Conservation (phyloP, 352 stramenopile genomes). For the Phytopythium helicoides region DNA sequence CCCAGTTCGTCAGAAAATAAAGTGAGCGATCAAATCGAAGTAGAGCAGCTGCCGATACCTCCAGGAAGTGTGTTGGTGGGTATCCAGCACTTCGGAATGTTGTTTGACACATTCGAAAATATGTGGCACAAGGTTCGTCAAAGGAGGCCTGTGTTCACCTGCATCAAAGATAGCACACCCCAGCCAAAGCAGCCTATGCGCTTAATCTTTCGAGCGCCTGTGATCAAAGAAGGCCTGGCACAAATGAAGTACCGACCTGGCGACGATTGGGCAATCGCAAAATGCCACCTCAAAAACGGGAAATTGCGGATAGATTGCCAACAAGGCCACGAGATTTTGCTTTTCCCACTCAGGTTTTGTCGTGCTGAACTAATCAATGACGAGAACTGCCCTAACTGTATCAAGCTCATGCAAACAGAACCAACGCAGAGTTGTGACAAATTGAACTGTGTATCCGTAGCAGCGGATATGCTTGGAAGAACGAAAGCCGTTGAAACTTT, state of each 20-base stretch:
- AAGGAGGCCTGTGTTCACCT: slow-evolving; percentile 22
- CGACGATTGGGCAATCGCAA: slow-evolving; percentile 34
- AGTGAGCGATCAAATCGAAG: neutral
- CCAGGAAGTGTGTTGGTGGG: slow-evolving; percentile 53
- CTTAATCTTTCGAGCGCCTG: slow-evolving; percentile 50
- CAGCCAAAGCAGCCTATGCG: slow-evolving; percentile 41
- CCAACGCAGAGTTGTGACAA: neutral
- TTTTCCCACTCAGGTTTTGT: slow-evolving; percentile 47
- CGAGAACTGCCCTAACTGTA: slow-evolving; percentile 39
- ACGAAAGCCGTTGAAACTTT: slow-evolving; percentile 12
- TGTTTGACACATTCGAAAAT: slow-evolving; percentile 62
- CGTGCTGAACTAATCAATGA: slow-evolving; percentile 43
- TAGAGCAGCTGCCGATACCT: slow-evolving; percentile 23
- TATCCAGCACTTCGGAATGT: slow-evolving; percentile 58
- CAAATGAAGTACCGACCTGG: slow-evolving; percentile 33
- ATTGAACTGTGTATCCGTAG: too few relatives aligned
- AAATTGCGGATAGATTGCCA: slow-evolving; percentile 26
- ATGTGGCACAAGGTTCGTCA: slow-evolving; percentile 67
- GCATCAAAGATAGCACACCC: neutral
- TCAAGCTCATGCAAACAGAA: slow-evolving; percentile 15
- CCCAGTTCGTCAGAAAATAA: too few relatives aligned
- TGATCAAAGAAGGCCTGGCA: slow-evolving; percentile 29
- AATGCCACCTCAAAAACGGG: slow-evolving; percentile 34
- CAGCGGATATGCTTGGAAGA: too few relatives aligned
- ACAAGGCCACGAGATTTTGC: slow-evolving; percentile 4